These are phyloP conservation scores for Pleoardoris graminearum DNA, from an alignment of 2,329 filamentous ascomycete species.

Conservation along the genomic window DNA sequence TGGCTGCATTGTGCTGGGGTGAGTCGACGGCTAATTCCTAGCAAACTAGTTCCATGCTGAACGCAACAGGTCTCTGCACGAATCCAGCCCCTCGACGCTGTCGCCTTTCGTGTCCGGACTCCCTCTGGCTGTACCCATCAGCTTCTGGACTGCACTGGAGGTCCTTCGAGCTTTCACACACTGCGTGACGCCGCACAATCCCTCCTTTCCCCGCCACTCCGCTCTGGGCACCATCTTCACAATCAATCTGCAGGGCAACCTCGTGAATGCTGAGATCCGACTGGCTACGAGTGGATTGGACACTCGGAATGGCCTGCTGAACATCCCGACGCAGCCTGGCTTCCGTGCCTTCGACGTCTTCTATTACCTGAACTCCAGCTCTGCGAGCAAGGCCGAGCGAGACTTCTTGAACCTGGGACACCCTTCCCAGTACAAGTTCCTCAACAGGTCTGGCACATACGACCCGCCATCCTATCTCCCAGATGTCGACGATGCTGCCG, in stretches of 20 bases:
- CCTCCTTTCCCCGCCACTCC: slow-evolving; percentile 78
- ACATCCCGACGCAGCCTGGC: slow-evolving; percentile 76
- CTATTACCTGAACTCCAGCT: slow-evolving; percentile 92
- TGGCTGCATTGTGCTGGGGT: slow-evolving; percentile 89
- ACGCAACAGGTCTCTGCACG: slow-evolving; percentile 75
- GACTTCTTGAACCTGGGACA: slow-evolving; percentile 83
- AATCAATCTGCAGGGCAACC: slow-evolving; percentile 76
- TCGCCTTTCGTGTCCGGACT: slow-evolving; percentile 79
- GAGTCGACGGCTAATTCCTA: slow-evolving; percentile 40
- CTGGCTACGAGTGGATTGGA: slow-evolving; percentile 88
- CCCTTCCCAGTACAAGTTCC: slow-evolving; percentile 74
- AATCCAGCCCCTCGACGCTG: slow-evolving; percentile 82
- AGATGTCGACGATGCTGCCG: slow-evolving; percentile 87
- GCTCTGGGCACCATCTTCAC: slow-evolving; percentile 81
- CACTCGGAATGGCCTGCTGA: slow-evolving; percentile 75
- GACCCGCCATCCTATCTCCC: slow-evolving; percentile 84
- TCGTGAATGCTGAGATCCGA: slow-evolving; percentile 74
- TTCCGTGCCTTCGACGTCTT: slow-evolving; percentile 97
- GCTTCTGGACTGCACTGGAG: slow-evolving; percentile 76
- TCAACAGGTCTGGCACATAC: slow-evolving; percentile 84
- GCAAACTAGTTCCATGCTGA: slow-evolving; percentile 14
- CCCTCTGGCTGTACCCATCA: slow-evolving; percentile 75
- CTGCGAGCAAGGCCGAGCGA: slow-evolving; percentile 82
- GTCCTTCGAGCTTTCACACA: slow-evolving; percentile 84
- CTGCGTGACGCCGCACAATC: slow-evolving; percentile 86